A percentile compares a stretch with the other conserved stretches of the same genome.
Conservation (phyloP, 352 stramenopile species). For the Pythium oligandrum region DNA sequence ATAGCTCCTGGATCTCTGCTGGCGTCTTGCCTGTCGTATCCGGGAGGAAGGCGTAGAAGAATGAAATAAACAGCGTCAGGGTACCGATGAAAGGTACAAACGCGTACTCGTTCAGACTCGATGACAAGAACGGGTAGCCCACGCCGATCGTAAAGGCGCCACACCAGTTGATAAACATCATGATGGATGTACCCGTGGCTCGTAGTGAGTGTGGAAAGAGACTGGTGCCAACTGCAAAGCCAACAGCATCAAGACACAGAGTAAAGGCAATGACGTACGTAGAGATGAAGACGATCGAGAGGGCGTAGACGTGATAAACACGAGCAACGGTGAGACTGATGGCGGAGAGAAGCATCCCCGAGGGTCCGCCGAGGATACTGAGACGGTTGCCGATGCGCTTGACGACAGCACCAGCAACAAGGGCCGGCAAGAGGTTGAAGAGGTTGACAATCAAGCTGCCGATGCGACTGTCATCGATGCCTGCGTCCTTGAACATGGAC, state of each 20-base stretch:
- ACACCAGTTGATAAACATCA: slow-evolving; percentile 47
- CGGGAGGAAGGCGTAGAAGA: no score
- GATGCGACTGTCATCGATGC: slow-evolving; percentile 46
- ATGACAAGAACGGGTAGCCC: slow-evolving; percentile 48
- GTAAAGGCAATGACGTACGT: slow-evolving; percentile 42
- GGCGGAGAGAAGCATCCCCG: slow-evolving; percentile 41
- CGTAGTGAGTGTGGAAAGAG: slow-evolving; percentile 58
- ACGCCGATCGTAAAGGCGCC: slow-evolving; percentile 56
- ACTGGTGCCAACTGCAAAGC: slow-evolving; percentile 42
- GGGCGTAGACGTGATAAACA: slow-evolving; percentile 13
- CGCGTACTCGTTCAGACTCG: slow-evolving; percentile 8
- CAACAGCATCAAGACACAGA: slow-evolving; percentile 46
- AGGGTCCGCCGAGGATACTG: slow-evolving; percentile 39
- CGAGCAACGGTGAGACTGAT: slow-evolving; percentile 43
- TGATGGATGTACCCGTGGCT: slow-evolving; percentile 34
- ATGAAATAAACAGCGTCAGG: slow-evolving; percentile 10
- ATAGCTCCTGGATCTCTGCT: no score
- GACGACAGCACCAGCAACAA: slow-evolving; percentile 32
- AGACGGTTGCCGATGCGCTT: slow-evolving; percentile 40
- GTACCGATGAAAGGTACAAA: not conserved
- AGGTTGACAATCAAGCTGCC: slow-evolving; percentile 51
- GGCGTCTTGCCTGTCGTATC: no score
- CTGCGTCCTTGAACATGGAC: slow-evolving; percentile 48
- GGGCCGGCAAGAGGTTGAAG: slow-evolving; percentile 48
- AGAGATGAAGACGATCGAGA: slow-evolving; percentile 47